Conservation (phyloP, 768 basidiomycete genomes). For the Tubosaeta brunneosetosa region DNA sequence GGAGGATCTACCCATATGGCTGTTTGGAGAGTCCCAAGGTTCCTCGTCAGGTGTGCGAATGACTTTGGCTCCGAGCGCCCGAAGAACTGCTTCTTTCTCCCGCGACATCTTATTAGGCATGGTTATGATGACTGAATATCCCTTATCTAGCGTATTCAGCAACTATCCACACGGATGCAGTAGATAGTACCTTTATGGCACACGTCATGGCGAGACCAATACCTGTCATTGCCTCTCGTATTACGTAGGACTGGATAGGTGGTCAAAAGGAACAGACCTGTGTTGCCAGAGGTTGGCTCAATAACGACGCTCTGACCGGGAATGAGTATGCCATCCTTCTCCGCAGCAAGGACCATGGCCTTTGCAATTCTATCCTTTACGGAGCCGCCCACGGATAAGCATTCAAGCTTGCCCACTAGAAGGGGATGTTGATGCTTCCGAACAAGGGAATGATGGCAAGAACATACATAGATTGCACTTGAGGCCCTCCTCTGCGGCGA, state of each 20-base stretch:
- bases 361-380: slow-evolving; percentile 97
- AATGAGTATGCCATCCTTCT: slow-evolving; percentile 77
- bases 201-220: slow-evolving; percentile 93
- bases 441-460: slow-evolving; percentile 4
- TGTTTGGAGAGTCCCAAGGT: slow-evolving; percentile 83
- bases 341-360: slow-evolving; percentile 94
- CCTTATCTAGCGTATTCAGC: slow-evolving; percentile 85
- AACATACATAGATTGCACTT: slow-evolving; percentile 84
- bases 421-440: not conserved
- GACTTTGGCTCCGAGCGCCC: slow-evolving; percentile 91
- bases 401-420: slow-evolving; percentile 89
- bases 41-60: slow-evolving; percentile 90
- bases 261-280: slow-evolving; percentile 52
- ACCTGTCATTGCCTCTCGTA: slow-evolving; percentile 38
- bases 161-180: slow-evolving; percentile 25
- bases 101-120: slow-evolving; percentile 95
- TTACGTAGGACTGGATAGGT: not conserved
- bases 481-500: slow-evolving; percentile 68
- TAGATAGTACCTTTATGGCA: slow-evolving; percentile 75
- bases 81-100: slow-evolving; percentile 90
- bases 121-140: slow-evolving; percentile 86
- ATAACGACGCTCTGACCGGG: slow-evolving; percentile 90
- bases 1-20: slow-evolving; percentile 78
- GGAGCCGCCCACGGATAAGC: slow-evolving; percentile 84
- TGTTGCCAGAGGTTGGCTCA: slow-evolving; percentile 94